Evolutionary conservation across 768 basidiomycete genomes (phyloP).

Genomic region (Tricholomella constricta): DNA sequence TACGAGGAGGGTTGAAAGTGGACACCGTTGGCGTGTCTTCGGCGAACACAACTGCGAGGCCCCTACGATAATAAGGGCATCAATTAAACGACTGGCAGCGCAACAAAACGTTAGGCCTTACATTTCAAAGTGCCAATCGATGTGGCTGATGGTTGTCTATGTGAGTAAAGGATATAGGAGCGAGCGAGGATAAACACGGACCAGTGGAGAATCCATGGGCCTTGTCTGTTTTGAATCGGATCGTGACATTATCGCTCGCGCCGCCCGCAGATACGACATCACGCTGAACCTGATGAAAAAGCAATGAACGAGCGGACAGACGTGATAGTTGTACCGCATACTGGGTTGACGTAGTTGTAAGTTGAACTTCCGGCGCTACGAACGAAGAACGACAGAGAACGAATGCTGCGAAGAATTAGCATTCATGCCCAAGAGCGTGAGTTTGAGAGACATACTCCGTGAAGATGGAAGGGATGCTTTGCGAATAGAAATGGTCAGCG

Average conservation of each 20-base stretch:
- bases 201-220: background rate
- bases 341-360: slow-evolving; percentile 50
- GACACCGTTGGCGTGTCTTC: slow-evolving; percentile 29
- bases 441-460: slow-evolving; percentile 22
- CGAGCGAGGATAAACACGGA: background rate
- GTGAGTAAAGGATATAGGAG: background rate
- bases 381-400: slow-evolving; percentile 41
- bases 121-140: slow-evolving; percentile 53
- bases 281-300: background rate
- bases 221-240: background rate
- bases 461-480: slow-evolving; percentile 31
- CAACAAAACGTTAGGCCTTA: slow-evolving; percentile 17
- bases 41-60: slow-evolving; percentile 44
- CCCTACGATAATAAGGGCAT: slow-evolving; percentile 20
- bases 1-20: slow-evolving; percentile 1
- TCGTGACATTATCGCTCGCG: background rate
- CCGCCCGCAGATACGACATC: too few species aligned
- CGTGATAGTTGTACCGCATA: background rate
- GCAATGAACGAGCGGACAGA: background rate
- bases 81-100: background rate
- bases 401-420: slow-evolving; percentile 27
- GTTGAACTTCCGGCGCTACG: slow-evolving; percentile 32
- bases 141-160: slow-evolving; percentile 36
- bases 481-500: slow-evolving; percentile 8
- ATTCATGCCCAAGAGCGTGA: background rate